Evolutionary conservation across 768 basidiomycete genomes (phyloP).

Genomic region (Mycena crocata): DNA sequence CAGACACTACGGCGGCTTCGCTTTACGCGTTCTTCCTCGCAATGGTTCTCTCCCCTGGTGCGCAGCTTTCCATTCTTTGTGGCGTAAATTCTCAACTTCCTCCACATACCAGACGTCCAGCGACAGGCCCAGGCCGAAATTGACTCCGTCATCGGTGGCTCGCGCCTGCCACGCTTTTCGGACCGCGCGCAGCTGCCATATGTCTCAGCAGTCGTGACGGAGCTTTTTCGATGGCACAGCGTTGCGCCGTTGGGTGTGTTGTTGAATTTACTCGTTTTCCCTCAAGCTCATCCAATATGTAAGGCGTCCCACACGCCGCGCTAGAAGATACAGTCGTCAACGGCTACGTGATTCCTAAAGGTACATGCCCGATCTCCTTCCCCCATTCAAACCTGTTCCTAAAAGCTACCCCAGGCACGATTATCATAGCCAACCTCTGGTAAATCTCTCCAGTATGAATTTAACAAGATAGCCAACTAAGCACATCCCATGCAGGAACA

Average conservation of each 20-base stretch:
- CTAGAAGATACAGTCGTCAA: conserved; percentile 56
- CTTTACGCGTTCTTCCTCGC: conserved; percentile 62
- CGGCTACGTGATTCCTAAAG: conserved; percentile 63
- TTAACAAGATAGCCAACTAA: neutral
- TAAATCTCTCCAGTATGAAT: conserved; percentile 29
- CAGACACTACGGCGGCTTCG: conserved; percentile 62
- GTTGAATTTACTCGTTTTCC: neutral
- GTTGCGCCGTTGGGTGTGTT: conserved; percentile 56
- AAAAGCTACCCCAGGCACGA: conserved; percentile 37
- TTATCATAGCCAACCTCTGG: conserved; percentile 63
- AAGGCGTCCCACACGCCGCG: conserved; percentile 61
- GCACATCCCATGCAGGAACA: conserved; percentile 53
- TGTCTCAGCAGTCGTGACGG: conserved; percentile 56
- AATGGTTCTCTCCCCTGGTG: conserved; percentile 55
- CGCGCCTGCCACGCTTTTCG: conserved; percentile 50
- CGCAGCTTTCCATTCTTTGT: conserved; percentile 1
- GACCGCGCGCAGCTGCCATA: conserved; percentile 64
- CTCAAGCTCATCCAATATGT: neutral
- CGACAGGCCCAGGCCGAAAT: conserved; percentile 66
- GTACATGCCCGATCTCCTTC: neutral
- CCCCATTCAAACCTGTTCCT: neutral
- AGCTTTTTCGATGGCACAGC: conserved; percentile 61
- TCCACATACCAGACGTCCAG: conserved; percentile 54
- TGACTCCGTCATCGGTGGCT: conserved; percentile 52
- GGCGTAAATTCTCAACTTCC: neutral